These are phyloP conservation scores for Brassica carinata DNA, from an alignment of 345 rosid genomes.

Conservation along the genomic window DNA sequence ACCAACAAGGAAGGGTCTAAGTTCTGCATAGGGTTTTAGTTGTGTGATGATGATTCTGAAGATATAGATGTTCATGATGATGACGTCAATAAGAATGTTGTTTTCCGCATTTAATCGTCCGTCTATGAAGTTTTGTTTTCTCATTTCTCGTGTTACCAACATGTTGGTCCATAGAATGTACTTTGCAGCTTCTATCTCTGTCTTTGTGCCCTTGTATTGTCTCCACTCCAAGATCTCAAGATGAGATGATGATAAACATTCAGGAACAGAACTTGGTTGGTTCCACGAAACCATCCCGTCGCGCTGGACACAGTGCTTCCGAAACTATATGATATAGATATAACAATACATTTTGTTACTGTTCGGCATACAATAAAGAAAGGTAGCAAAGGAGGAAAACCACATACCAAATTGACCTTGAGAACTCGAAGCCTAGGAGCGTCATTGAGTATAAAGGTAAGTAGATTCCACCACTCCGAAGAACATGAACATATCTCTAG, in stretches of 20 bases:
- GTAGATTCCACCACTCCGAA: slow-evolving; percentile 9
- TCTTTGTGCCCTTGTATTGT: background rate
- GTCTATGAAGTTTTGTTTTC: too few species aligned
- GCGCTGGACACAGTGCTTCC: background rate
- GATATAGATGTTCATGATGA: background rate
- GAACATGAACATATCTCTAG: slow-evolving; percentile 23
- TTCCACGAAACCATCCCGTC: background rate
- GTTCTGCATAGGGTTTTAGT: slow-evolving; percentile 38
- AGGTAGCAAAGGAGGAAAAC: background rate
- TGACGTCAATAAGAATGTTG: too few species aligned
- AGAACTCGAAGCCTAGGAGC: slow-evolving; percentile 24
- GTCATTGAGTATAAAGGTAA: background rate
- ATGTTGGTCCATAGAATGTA: background rate
- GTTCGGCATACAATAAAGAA: background rate
- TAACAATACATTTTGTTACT: background rate
- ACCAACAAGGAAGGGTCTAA: slow-evolving; percentile 45
- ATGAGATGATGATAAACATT: slow-evolving; percentile 17
- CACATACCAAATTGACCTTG: slow-evolving; percentile 11
- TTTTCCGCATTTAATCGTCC: too few species aligned
- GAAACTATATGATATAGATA: background rate
- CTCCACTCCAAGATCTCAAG: slow-evolving; percentile 30
- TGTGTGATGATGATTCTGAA: slow-evolving; percentile 26
- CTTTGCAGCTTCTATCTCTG: slow-evolving; percentile 6
- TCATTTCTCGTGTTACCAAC: too few species aligned
- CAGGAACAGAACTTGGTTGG: background rate